These are phyloP conservation scores for Fusarium anguioides DNA, from an alignment of 2,329 filamentous ascomycete species.

Conservation along the genomic window DNA sequence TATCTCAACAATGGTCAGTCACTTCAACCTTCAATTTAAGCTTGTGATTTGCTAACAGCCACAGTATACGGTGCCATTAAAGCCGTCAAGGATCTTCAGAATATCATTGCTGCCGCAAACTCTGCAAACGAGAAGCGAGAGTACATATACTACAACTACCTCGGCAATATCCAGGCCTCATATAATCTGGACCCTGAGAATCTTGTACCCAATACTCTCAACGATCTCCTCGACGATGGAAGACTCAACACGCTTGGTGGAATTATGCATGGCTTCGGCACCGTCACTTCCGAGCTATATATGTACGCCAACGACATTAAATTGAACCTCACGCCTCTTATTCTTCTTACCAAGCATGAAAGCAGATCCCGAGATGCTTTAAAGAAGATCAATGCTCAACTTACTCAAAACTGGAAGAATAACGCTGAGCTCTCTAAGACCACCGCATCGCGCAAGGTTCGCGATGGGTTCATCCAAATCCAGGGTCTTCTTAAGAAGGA, in stretches of 20 bases:
- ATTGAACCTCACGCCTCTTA: slow-evolving; percentile 6
- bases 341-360: slow-evolving; percentile 16
- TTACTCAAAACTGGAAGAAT: slow-evolving; percentile 28
- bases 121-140: slow-evolving; percentile 10
- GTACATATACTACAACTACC: slow-evolving; percentile 13
- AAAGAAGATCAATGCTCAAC: slow-evolving; percentile 18
- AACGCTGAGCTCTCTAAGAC: slow-evolving; percentile 31
- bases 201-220: not conserved
- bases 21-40: fast-evolving
- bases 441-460: slow-evolving; percentile 16
- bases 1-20: slow-evolving; percentile 22
- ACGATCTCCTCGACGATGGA: not conserved
- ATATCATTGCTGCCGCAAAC: not conserved
- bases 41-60: not conserved
- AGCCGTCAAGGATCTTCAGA: slow-evolving; percentile 14
- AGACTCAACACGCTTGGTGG: slow-evolving; percentile 8
- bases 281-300: slow-evolving; percentile 6
- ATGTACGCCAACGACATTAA: slow-evolving; percentile 24
- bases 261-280: slow-evolving; percentile 22
- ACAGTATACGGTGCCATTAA: slow-evolving; percentile 13
- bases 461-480: slow-evolving; percentile 23
- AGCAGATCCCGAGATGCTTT: not conserved
- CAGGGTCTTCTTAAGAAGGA: slow-evolving; percentile 12
- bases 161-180: slow-evolving; percentile 6
- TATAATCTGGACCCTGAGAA: not conserved